These are phyloP conservation scores for Brettanomyces naardenensis DNA, from an alignment of 805 yeast genomes.

Conservation along the genomic window DNA sequence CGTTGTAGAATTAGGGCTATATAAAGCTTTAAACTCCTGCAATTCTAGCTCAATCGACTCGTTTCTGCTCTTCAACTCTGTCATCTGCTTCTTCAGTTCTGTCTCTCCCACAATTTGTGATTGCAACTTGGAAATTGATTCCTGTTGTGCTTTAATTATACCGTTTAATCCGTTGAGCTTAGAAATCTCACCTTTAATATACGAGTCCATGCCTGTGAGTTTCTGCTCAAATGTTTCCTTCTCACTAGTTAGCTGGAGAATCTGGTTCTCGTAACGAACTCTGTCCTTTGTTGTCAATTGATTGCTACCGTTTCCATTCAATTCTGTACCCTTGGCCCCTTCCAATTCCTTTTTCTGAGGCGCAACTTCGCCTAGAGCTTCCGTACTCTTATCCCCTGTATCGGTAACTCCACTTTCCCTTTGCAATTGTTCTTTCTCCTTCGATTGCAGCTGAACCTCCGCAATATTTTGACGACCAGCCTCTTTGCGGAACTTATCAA, in stretches of 20 bases:
- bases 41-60: slow-evolving; percentile 36
- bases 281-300: neutral
- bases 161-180: slow-evolving; percentile 46
- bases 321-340: neutral
- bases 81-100: slow-evolving; percentile 35
- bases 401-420: neutral
- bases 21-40: slow-evolving; percentile 1
- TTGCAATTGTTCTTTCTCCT: neutral
- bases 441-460: neutral
- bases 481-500: neutral
- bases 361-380: neutral
- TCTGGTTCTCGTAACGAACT: slow-evolving; percentile 19
- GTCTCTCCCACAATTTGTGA: slow-evolving; percentile 36
- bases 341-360: neutral
- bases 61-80: slow-evolving; percentile 39
- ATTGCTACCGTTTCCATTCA: neutral
- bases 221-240: slow-evolving; percentile 34
- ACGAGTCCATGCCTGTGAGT: slow-evolving; percentile 39
- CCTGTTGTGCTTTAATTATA: slow-evolving; percentile 46
- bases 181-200: slow-evolving; percentile 43
- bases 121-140: slow-evolving; percentile 33
- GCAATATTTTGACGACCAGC: neutral
- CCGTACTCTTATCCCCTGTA: neutral
- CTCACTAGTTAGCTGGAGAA: slow-evolving; percentile 39
- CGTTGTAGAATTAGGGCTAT: neutral